These are phyloP conservation scores for Closterium sp. DNA, from an alignment of 139 green algal species.

Conservation along the genomic window DNA sequence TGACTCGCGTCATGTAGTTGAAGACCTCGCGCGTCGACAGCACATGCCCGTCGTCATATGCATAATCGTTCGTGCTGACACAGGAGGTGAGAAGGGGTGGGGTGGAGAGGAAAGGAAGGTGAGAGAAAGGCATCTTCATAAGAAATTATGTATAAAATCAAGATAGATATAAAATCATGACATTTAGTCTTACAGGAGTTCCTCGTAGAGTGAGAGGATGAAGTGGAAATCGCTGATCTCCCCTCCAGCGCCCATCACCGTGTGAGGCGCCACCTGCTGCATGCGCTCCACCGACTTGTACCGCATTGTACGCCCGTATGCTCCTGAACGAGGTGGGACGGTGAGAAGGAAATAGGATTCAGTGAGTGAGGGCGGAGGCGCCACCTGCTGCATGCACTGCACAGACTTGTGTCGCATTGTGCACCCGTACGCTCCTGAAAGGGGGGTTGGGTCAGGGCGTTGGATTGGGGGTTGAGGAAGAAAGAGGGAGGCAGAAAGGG, in stretches of 20 bases:
- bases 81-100: too few relatives aligned
- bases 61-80: slow-evolving; percentile 83
- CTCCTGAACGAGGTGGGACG: slow-evolving; percentile 51
- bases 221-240: slow-evolving; percentile 95
- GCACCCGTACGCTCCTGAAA: too few relatives aligned
- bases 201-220: slow-evolving; percentile 83
- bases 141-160: too few relatives aligned
- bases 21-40: slow-evolving; percentile 77
- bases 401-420: too few relatives aligned
- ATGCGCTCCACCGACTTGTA: slow-evolving; percentile 94
- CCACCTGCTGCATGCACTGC: too few relatives aligned
- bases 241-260: slow-evolving; percentile 78
- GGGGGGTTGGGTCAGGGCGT: not conserved
- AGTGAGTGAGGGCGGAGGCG: not conserved
- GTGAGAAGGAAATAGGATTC: not conserved
- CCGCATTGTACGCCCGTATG: slow-evolving; percentile 95
- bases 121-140: too few relatives aligned
- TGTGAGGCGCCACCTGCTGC: slow-evolving; percentile 68
- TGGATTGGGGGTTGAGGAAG: too few relatives aligned
- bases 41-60: slow-evolving; percentile 80
- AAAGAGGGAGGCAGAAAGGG: too few relatives aligned
- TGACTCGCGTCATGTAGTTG: slow-evolving; percentile 86
- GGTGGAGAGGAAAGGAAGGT: too few relatives aligned
- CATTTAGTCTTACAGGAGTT: slow-evolving; percentile 63
- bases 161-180: too few relatives aligned